Conservation (phyloP, 805 yeast genomes). For the Brettanomyces naardenensis region DNA sequence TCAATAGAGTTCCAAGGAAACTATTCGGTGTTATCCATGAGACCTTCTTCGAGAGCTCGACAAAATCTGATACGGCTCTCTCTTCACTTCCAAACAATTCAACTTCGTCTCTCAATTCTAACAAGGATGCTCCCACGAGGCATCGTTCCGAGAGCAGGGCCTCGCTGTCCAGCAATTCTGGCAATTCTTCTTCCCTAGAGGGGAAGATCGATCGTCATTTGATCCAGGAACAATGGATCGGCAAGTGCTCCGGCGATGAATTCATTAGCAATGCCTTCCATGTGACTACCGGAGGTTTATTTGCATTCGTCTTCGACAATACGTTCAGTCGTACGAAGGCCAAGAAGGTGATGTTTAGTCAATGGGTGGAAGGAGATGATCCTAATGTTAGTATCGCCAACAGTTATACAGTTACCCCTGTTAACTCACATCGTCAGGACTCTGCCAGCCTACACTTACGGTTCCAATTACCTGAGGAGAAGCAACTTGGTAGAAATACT, state of each 20-base stretch:
- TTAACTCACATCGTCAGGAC: not conserved
- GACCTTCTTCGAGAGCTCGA: not conserved
- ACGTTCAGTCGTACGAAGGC: conserved; percentile 80
- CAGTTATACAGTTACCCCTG: not conserved
- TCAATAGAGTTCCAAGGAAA: conserved; percentile 24
- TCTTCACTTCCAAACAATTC: not conserved
- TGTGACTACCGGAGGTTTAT: conserved; percentile 59
- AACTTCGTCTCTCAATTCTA: not conserved
- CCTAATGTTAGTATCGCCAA: not conserved
- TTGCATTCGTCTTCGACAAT: conserved; percentile 88
- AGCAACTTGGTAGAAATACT: conserved; percentile 17
- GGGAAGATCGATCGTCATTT: conserved; percentile 52
- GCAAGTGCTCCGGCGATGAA: conserved; percentile 52
- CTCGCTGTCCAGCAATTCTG: not conserved
- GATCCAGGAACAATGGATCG: conserved; percentile 43
- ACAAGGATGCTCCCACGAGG: not conserved
- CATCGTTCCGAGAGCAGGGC: not conserved
- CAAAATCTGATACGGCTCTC: not conserved
- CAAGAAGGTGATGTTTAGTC: conserved; percentile 70
- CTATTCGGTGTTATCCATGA: conserved; percentile 15
- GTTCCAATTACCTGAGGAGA: conserved; percentile 20
- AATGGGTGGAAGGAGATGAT: conserved; percentile 22
- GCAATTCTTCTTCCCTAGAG: conserved; percentile 25
- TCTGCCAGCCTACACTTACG: conserved; percentile 12
- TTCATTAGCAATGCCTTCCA: conserved; percentile 52